Evolutionary conservation across 345 rosid species (phyloP), one percentile per base, ranked within the genome.

Genomic region (Arabis hirsuta): DNA sequence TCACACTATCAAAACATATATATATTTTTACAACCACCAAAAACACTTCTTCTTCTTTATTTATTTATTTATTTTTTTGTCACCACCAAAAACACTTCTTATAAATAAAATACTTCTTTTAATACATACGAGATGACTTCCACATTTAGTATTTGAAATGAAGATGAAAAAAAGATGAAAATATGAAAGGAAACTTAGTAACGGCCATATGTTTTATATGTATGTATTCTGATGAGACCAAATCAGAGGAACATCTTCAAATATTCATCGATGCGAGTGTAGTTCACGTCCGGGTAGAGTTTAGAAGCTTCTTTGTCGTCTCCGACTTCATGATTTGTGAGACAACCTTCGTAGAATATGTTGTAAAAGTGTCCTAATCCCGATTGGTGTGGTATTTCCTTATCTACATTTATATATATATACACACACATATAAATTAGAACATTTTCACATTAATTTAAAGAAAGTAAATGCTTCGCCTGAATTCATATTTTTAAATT

Each of bases 321-420:
- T 13, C 76, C 83, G 3, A 86, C 79, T 63, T 90, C 87, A 38
- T 88, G 90, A 74, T 92, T 85, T 5, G 93, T 78, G 22, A 90
- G 70, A 59, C 98, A 86, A n/a, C 98, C 96, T 66, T 90, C 96
- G 20, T 85, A 93, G 68, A 73, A 93, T 4, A 93, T 79, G 61
- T 93, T 96, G 61, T 86, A 86, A 69, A 87, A 90, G 69, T 93
- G 97, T n/a, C 93, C 93, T 39, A 86, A 43, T 11, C 89, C 97
- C 5, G 73, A 96, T 62, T 85, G 81, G 1, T 13, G 50, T 20
- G 81, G 81, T 41, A 78, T 73, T 27, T 82, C 89, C 81, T 29
- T 31, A 19, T 38, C 64, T 58, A 51, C 7, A 5, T 61, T 14
- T 43, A 14, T 27, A 27, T 5, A 27, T 5, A 14, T 27, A 27